Base-by-base conservation (phyloP, 768 basidiomycete species). In the Pleurotus ostreatus region DNA sequence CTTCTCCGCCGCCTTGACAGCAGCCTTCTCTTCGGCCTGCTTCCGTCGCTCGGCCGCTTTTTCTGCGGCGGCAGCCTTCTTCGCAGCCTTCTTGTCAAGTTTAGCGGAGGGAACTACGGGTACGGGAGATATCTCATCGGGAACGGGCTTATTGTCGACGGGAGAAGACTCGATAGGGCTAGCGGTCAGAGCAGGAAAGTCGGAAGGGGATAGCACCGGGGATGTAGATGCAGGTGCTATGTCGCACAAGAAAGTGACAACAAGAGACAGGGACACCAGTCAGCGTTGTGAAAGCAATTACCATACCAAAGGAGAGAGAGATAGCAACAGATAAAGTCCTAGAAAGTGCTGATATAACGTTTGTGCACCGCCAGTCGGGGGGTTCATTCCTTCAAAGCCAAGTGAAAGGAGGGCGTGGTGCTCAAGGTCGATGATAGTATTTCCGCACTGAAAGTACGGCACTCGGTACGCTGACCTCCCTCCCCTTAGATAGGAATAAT, bases 361-460 rank as follows among this genome's bases (percentile, higher is more conserved):
- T 65, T 61, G 38, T 23, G 51, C 51, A 53, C 51, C 58, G 60
- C 46, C 25, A 57, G 59, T 64, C 60, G 61, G 74, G 9, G 72
- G 66, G 72, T 53, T 74, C 64, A 71, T 70, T 66, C 65, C 59
- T 65, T 71, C 73, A 68, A 74, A 69, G 66, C 65, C 69, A 68
- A 67, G 63, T 63, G 62, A 58, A 62, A 68, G 63, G 67, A 67
- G 66, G 68, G 61, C 69, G 63, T 62, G 60, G 18, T 38, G 38
- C 40, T 89, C 78, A 89, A 76, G 79, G 80, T 69, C 80, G 85
- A 80, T 84, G 77, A 73, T 82, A 82, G 75, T 82, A 75, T 81
- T 85, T 86, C 85, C 86, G 87, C 84, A 88, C 88, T 90, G 86
- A 88, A 89, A 87, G 88, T 78, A 88, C 84, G 86, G 86, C 72